Base-by-base conservation (phyloP, 768 basidiomycete genomes). In the Mycena indigotica region DNA sequence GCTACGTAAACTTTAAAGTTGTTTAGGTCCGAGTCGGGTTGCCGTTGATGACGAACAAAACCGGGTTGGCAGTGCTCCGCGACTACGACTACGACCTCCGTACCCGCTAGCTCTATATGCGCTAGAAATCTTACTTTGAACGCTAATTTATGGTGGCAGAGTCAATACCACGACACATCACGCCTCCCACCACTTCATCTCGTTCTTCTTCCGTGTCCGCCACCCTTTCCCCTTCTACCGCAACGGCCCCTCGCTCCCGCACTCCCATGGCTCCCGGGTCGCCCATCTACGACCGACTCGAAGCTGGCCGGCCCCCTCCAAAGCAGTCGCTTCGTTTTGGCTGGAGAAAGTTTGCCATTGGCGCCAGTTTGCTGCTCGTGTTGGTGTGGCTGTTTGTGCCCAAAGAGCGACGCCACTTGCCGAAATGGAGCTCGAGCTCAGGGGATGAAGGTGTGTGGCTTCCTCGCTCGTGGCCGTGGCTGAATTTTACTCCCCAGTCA, bases 381-480 rank as follows among this genome's bases (percentile, higher is more conserved):
- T 66, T 89, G 41, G 81, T 91, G 25, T 92, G 84, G 79, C 73
- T 90, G 54, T 83, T 89, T 69, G 83, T 84, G 6, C 88, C 89
- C 61, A 80, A 52, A 69, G 58, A 59, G 28, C 35, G 49, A 29
- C 57, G 44, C 55, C 35, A 55, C 51, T 10, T 64, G 46, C 63
- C 56, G 25, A 40, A 53, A 5, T 55, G 62, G 61, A 55, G 60
- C 38, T 68, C 70, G 68, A 64, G 57, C 40, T 50, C 46, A 39
- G 68, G 68, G 41, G 58, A 53, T 60, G 59, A 55, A 55, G 53
- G 46, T 48, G 46, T 21, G 46, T 48, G 6, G 15, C 25, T 12
- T 63, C 13, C 5, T 48, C 25, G 24, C 23, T 15, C 24, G 25
- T 8, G 21, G 41, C 41, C 24, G 10, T n/a, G 10, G 24, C 21